Conservation (phyloP, 345 rosid species). For the Arabidopsis suecica region DNA sequence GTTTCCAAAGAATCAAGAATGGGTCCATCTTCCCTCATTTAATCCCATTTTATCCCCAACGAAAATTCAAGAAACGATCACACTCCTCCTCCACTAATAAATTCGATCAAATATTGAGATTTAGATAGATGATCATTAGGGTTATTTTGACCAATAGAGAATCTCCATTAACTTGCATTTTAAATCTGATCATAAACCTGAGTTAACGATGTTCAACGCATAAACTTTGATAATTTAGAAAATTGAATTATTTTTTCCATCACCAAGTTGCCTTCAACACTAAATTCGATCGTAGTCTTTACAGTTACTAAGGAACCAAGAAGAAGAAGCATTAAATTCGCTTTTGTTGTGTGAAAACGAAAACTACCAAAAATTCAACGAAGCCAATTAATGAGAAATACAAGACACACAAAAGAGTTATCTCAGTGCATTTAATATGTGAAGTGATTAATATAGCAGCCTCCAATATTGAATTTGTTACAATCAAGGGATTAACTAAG, state of each 20-base stretch:
- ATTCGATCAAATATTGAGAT: background rate
- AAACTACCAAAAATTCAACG: slow-evolving; percentile 26
- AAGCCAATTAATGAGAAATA: slow-evolving; percentile 26
- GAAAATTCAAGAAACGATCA: background rate
- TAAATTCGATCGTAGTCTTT: slow-evolving; percentile 38
- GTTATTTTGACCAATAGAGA: background rate
- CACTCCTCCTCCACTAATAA: background rate
- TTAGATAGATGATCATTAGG: background rate
- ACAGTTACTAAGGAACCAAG: slow-evolving; percentile 7
- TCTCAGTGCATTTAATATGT: slow-evolving; percentile 34
- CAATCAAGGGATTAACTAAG: background rate
- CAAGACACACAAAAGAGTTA: slow-evolving; percentile 19
- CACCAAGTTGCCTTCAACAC: slow-evolving; percentile 30
- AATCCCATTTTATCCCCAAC: background rate
- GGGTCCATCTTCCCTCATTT: slow-evolving; percentile 37
- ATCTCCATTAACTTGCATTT: slow-evolving; percentile 4
- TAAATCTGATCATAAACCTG: background rate
- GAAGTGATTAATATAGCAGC: slow-evolving; percentile 21
- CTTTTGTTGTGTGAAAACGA: slow-evolving; percentile 27
- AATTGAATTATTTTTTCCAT: background rate
- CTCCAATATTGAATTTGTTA: slow-evolving; percentile 23
- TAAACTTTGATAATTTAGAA: background rate
- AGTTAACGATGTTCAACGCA: background rate
- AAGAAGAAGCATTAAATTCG: background rate
- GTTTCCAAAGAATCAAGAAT: slow-evolving; percentile 30